Evolutionary conservation across 495 filamentous ascomycete genomes (phyloP).

Genomic region (Talaromyces stipitatus): DNA sequence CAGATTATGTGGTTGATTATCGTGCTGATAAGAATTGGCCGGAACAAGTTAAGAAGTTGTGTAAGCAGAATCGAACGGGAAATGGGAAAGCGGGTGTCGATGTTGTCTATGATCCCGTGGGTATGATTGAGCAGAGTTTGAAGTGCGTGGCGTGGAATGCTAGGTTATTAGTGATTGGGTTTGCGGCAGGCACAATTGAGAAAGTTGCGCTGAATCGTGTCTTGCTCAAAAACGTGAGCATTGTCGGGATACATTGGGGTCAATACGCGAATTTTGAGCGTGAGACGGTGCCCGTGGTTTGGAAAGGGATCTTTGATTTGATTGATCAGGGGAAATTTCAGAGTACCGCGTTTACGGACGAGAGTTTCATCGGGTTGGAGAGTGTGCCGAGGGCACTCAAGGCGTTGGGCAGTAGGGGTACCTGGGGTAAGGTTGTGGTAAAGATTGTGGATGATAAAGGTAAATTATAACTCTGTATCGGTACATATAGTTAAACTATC

Average conservation of each 20-base stretch:
- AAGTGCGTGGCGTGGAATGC: conserved; percentile 93
- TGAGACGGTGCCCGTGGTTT: conserved; percentile 63
- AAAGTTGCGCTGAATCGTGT: conserved; percentile 89
- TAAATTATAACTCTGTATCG: conserved; percentile 8
- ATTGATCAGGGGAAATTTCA: conserved; percentile 71
- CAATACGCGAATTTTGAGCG: conserved; percentile 68
- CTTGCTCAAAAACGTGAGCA: conserved; percentile 84
- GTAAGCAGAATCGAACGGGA: conserved; percentile 43
- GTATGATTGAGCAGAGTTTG: conserved; percentile 71
- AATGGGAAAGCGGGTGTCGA: conserved; percentile 65
- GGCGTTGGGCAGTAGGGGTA: conserved; percentile 70
- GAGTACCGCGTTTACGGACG: conserved; percentile 74
- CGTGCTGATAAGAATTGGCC: conserved; percentile 57
- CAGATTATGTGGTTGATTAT: conserved; percentile 79
- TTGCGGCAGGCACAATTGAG: conserved; percentile 83
- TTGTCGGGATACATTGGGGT: conserved; percentile 91
- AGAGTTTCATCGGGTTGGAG: conserved; percentile 76
- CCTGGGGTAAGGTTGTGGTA: conserved; percentile 95
- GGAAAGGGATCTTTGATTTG: conserved; percentile 72
- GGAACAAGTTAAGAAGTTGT: conserved; percentile 65
- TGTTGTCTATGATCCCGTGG: conserved; percentile 86
- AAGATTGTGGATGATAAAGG: conserved; percentile 64
- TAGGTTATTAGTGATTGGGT: conserved; percentile 78
- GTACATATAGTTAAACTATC: background rate
- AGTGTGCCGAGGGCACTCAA: conserved; percentile 67